These are phyloP conservation scores for Cavenderia fasciculata DNA, from an alignment of 78 protist species.

Conservation along the genomic window DNA sequence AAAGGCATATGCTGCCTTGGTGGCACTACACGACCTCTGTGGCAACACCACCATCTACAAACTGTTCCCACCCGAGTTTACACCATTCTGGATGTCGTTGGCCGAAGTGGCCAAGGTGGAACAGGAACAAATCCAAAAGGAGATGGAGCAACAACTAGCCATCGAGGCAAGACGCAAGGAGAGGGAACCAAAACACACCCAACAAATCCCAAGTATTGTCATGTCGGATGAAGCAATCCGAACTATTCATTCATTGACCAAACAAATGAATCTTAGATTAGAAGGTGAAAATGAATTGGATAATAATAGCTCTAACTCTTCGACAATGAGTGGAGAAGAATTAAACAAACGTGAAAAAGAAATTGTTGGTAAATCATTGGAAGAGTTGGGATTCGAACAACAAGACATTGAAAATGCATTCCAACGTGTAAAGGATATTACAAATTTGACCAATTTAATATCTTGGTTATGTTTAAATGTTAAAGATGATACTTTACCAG, in stretches of 20 bases:
- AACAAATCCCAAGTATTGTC: conserved; percentile 28
- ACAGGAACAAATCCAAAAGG: neutral
- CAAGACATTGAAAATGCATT: conserved; percentile 13
- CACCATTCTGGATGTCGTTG: conserved; percentile 27
- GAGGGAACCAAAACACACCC: conserved; percentile 26
- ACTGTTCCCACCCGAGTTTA: conserved; percentile 61
- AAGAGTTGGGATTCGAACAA: conserved; percentile 15
- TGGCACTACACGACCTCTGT: conserved; percentile 34
- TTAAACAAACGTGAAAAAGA: conserved; percentile 32
- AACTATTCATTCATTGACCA: conserved; percentile 32
- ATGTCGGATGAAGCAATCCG: conserved; percentile 67
- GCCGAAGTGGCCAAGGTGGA: conserved; percentile 5
- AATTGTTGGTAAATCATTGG: neutral
- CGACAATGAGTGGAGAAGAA: neutral
- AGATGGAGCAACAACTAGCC: conserved; percentile 3
- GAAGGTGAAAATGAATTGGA: neutral
- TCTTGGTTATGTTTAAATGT: conserved; percentile 64
- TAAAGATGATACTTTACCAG: neutral
- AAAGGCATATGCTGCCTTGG: conserved; percentile 36
- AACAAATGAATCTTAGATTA: neutral
- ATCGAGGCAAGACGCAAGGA: neutral
- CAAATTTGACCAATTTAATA: neutral
- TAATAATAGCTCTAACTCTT: no score
- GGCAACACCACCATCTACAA: conserved; percentile 50
- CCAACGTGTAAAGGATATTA: neutral